Evolutionary conservation across 2,329 filamentous ascomycete genomes (phyloP).

Genomic region (Cryphonectria radicalis): DNA sequence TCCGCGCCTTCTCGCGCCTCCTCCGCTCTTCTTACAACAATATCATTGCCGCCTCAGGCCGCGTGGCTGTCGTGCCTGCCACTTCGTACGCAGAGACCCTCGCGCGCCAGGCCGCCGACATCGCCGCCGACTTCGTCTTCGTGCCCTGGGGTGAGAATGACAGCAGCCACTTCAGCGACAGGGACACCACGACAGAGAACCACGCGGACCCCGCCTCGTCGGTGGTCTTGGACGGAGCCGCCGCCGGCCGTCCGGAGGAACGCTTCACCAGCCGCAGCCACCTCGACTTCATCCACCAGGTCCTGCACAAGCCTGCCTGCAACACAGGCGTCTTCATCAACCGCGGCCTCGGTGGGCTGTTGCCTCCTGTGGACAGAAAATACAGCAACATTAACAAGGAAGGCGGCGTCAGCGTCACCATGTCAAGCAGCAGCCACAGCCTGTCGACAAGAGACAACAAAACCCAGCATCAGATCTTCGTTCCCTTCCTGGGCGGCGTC

Average conservation of each 20-base stretch:
- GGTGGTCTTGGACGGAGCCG: slow-evolving; percentile 36
- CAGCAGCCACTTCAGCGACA: slow-evolving; percentile 70
- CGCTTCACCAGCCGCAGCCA: slow-evolving; percentile 68
- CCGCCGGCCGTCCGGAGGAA: slow-evolving; percentile 51
- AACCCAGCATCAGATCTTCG: slow-evolving; percentile 74
- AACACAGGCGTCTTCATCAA: slow-evolving; percentile 82
- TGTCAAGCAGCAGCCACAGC: slow-evolving; percentile 62
- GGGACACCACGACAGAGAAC: not conserved
- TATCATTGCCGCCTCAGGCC: slow-evolving; percentile 80
- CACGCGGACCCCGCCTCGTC: slow-evolving; percentile 46
- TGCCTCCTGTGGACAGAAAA: not conserved
- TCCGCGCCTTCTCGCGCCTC: slow-evolving; percentile 84
- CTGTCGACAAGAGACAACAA: slow-evolving; percentile 67
- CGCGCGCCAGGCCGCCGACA: slow-evolving; percentile 69
- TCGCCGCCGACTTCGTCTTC: slow-evolving; percentile 74
- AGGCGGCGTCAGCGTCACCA: slow-evolving; percentile 36
- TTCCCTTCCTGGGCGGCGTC: slow-evolving; percentile 82
- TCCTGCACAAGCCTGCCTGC: slow-evolving; percentile 66
- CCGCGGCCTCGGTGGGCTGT: slow-evolving; percentile 52
- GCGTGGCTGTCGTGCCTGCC: slow-evolving; percentile 79
- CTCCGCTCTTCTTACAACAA: slow-evolving; percentile 45
- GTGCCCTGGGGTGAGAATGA: slow-evolving; percentile 91
- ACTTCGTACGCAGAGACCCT: slow-evolving; percentile 80
- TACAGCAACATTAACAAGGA: slow-evolving; percentile 51
- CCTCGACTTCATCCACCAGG: slow-evolving; percentile 71